Conservation (phyloP, 2,329 filamentous ascomycete genomes). For the Colletotrichum incanum region DNA sequence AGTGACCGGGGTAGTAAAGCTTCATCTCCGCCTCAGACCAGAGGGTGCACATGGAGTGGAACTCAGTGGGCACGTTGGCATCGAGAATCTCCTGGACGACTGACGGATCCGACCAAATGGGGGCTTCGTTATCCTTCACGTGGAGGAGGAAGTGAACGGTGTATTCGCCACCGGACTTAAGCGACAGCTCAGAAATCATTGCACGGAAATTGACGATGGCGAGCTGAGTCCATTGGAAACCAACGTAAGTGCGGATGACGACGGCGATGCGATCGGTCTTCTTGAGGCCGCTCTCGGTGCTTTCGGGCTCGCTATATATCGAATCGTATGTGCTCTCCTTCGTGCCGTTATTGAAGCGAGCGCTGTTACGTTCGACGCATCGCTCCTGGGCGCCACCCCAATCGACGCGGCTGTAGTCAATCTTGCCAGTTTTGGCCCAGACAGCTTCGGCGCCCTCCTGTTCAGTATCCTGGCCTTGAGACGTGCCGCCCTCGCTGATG, state of each 20-base stretch:
- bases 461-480: conserved; percentile 81
- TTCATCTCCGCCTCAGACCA: conserved; percentile 91
- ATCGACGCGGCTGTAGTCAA: conserved; percentile 70
- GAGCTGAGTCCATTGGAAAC: conserved; percentile 84
- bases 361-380: conserved; percentile 73
- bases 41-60: conserved; percentile 83
- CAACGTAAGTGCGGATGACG: conserved; percentile 84
- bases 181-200: conserved; percentile 82
- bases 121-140: conserved; percentile 83
- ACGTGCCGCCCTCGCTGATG: conserved; percentile 78
- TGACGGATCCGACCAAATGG: conserved; percentile 85
- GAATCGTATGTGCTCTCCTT: conserved; percentile 46
- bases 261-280: conserved; percentile 78
- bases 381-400: conserved; percentile 70
- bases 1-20: conserved; percentile 79
- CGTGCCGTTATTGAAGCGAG: conserved; percentile 70
- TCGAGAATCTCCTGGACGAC: conserved; percentile 81
- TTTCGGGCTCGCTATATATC: conserved; percentile 27
- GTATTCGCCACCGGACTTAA: conserved; percentile 87
- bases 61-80: conserved; percentile 78
- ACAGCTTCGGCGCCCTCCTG: conserved; percentile 75
- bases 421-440: conserved; percentile 69
- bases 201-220: conserved; percentile 86
- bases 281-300: conserved; percentile 47
- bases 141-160: conserved; percentile 87